Evolutionary conservation across 2,329 filamentous ascomycete genomes (phyloP).

Genomic region (Penicillium rolfsii): DNA sequence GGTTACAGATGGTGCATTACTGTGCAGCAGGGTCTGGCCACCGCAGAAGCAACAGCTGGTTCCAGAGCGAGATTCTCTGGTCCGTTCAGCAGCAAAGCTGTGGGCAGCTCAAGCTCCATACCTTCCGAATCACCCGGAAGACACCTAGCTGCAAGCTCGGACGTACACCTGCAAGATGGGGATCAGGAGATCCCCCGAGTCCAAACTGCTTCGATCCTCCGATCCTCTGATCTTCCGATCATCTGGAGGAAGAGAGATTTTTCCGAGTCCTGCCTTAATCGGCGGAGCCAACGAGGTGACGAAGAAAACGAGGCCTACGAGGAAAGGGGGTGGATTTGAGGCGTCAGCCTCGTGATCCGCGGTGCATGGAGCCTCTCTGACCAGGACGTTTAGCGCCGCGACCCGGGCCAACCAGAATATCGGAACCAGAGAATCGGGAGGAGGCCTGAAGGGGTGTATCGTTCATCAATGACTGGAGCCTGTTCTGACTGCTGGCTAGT

Average conservation of each 20-base stretch:
- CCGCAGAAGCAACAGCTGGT: not conserved
- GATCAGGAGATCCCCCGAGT: slow-evolving; percentile 2
- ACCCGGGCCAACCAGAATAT: slow-evolving; percentile 20
- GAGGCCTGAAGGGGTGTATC: slow-evolving; percentile 9
- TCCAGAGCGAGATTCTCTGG: not conserved
- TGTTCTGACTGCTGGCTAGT: slow-evolving; percentile 2
- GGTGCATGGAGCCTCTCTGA: slow-evolving; percentile 29
- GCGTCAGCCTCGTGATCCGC: slow-evolving; percentile 25
- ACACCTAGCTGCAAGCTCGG: not conserved
- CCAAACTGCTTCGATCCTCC: not conserved
- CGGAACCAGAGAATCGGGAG: slow-evolving; percentile 7
- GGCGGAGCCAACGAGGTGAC: not conserved
- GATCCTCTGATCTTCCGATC: not conserved
- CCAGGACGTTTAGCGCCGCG: slow-evolving; percentile 27
- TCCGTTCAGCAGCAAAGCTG: not conserved
- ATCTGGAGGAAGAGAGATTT: not conserved
- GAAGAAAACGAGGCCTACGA: not conserved
- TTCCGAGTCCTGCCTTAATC: not conserved
- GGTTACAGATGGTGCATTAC: not conserved
- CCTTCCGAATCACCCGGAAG: not conserved
- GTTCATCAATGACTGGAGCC: slow-evolving; percentile 15
- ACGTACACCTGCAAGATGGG: not conserved
- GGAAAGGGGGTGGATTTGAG: not conserved
- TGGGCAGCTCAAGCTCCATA: not conserved
- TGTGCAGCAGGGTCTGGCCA: not conserved